Evolutionary conservation across 805 yeast genomes (phyloP).

Genomic region (Lipomyces oligophaga): DNA sequence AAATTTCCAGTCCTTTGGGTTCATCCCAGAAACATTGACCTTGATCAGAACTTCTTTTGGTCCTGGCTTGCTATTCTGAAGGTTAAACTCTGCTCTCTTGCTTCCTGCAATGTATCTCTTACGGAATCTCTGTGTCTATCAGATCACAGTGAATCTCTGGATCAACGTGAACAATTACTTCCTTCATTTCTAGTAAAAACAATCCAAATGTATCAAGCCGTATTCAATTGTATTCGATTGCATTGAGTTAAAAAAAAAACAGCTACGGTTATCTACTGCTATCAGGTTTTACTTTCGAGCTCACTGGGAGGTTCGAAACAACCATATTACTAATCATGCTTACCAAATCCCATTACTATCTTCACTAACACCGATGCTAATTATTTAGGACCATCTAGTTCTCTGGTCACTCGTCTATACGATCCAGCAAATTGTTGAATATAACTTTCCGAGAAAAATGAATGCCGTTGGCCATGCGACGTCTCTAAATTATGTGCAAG

Average conservation of each 20-base stretch:
- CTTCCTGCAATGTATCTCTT: background rate
- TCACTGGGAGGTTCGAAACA: too few species aligned
- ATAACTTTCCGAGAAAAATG: constrained; percentile 37
- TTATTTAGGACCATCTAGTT: too few species aligned
- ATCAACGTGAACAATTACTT: constrained; percentile 10
- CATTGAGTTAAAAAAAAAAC: background rate
- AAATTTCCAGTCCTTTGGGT: constrained; percentile 27
- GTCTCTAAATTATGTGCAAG: constrained; percentile 40
- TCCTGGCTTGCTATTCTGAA: constrained; percentile 5
- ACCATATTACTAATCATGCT: background rate
- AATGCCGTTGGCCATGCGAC: constrained; percentile 39
- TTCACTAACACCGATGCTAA: too few species aligned
- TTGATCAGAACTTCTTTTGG: constrained; percentile 19
- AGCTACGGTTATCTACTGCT: background rate
- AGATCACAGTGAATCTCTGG: background rate
- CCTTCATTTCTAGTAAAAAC: too few species aligned
- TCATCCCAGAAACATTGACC: constrained; percentile 23
- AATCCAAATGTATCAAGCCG: too few species aligned
- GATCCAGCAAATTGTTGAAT: constrained; percentile 31
- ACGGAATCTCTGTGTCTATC: constrained; percentile 13
- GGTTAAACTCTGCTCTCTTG: background rate
- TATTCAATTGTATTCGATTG: too few species aligned
- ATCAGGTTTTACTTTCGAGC: too few species aligned
- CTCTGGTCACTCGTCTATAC: constrained; percentile 16
- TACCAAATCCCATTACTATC: background rate